Percentiles rank a stretch among this genome's conserved stretches.
phyloP scores from a whole-genome alignment of 495 filamentous ascomycete species.

The Neurospora intermedia region DNA sequence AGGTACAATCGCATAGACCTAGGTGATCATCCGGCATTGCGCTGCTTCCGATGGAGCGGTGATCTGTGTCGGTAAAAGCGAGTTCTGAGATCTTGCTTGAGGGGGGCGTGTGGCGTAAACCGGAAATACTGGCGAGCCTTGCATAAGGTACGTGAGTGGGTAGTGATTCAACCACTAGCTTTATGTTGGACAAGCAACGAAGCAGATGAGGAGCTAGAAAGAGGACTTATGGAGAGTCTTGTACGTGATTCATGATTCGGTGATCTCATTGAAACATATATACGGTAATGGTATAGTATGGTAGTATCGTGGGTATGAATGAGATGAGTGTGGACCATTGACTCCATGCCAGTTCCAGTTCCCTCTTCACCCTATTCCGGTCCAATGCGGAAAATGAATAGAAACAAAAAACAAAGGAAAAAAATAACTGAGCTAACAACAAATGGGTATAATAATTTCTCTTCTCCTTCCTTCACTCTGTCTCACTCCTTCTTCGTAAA shows the following conservation, averaged over 20 bases:
- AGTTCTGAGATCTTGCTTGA: not conserved
- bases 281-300: not conserved
- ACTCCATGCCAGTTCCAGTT: not conserved
- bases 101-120: not conserved
- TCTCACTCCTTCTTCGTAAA: not conserved
- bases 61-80: not conserved
- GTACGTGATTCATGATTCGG: not conserved
- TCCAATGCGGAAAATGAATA: not conserved
- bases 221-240: not conserved
- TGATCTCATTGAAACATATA: not conserved
- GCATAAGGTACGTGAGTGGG: not conserved
- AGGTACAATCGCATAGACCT: no score
- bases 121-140: not conserved
- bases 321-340: not conserved
- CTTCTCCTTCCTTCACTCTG: not conserved
- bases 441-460: not conserved
- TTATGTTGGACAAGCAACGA: not conserved
- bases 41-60: not conserved
- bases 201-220: not conserved
- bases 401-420: not conserved
- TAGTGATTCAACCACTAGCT: not conserved
- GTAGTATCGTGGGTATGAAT: not conserved
- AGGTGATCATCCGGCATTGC: not conserved
- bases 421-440: not conserved
- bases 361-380: not conserved